These are phyloP conservation scores for Trichoderma hamatum DNA, from an alignment of 2,329 filamentous ascomycete species.

Conservation along the genomic window DNA sequence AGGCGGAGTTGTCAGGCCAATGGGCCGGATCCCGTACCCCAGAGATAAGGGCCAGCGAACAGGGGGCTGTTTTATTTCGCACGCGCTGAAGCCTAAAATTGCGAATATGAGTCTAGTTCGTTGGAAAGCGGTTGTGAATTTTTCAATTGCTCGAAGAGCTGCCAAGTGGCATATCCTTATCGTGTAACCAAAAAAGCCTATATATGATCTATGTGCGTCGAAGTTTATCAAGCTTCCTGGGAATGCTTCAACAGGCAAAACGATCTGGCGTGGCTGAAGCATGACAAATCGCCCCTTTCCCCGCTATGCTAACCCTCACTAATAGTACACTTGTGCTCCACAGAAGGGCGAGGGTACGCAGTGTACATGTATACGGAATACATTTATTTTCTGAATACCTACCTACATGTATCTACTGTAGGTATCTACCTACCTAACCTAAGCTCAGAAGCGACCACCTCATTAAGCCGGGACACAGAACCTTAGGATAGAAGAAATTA, in stretches of 20 bases:
- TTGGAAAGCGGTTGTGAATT: not conserved
- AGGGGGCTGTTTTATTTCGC: not conserved
- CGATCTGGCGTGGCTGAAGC: not conserved
- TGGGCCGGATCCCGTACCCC: not conserved
- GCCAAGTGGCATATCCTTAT: not conserved
- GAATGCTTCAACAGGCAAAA: not conserved
- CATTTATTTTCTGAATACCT: too few species aligned
- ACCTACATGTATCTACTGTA: too few species aligned
- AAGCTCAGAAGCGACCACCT: too few species aligned
- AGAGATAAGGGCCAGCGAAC: not conserved
- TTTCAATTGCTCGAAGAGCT: not conserved
- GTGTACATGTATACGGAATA: too few species aligned
- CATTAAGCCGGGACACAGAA: not conserved
- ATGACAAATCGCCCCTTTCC: not conserved
- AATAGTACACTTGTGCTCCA: too few species aligned
- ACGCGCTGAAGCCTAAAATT: not conserved
- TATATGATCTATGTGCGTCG: not conserved
- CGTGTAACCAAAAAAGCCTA: not conserved
- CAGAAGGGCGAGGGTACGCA: too few species aligned
- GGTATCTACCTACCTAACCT: too few species aligned
- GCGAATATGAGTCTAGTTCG: not conserved
- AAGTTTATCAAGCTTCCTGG: not conserved
- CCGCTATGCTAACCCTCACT: too few species aligned
- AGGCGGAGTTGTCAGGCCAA: slow-evolving; percentile 1
- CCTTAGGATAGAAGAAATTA: not conserved